A percentile compares a stretch with the other conserved stretches of the same genome.
These are phyloP conservation scores for Hypholoma fasciculare DNA, from an alignment of 768 basidiomycete genomes.

Conservation along the genomic window DNA sequence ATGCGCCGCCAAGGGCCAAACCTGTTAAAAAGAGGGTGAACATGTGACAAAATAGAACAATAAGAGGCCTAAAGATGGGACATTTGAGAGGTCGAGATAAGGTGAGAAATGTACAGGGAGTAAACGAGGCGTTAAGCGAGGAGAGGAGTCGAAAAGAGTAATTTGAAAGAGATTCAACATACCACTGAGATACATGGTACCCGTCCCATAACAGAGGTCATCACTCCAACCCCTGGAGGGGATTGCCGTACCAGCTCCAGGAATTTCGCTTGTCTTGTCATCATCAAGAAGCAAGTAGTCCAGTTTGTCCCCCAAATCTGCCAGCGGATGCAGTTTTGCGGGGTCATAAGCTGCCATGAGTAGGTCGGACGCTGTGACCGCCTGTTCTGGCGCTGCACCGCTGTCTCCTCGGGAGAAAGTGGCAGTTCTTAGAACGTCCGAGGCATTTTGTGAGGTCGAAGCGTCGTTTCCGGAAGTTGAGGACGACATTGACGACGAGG, in stretches of 20 bases:
- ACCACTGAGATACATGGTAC: slow-evolving; percentile 98
- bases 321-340: slow-evolving; percentile 90
- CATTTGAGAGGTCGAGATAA: slow-evolving; percentile 61
- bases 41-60: slow-evolving; percentile 85
- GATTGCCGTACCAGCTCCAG: slow-evolving; percentile 88
- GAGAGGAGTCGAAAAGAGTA: slow-evolving; percentile 50
- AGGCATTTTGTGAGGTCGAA: slow-evolving; percentile 47
- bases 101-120: slow-evolving; percentile 59
- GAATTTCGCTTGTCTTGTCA: slow-evolving; percentile 89
- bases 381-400: slow-evolving; percentile 46
- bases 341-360: slow-evolving; percentile 90
- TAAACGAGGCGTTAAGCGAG: slow-evolving; percentile 52
- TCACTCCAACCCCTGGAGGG: slow-evolving; percentile 98
- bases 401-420: slow-evolving; percentile 46
- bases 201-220: slow-evolving; percentile 98
- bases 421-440: slow-evolving; percentile 46
- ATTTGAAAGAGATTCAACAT: slow-evolving; percentile 67
- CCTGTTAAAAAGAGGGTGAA: slow-evolving; percentile 71
- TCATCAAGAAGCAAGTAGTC: slow-evolving; percentile 97
- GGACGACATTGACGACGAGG: slow-evolving; percentile 29
- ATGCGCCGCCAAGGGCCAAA: slow-evolving; percentile 90
- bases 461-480: slow-evolving; percentile 24
- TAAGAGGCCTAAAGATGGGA: slow-evolving; percentile 67
- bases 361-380: slow-evolving; percentile 84
- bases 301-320: slow-evolving; percentile 87